A percentile compares a stretch with the other conserved stretches of the same genome.
Conservation (phyloP, 495 filamentous ascomycete genomes). For the Poronia punctata region DNA sequence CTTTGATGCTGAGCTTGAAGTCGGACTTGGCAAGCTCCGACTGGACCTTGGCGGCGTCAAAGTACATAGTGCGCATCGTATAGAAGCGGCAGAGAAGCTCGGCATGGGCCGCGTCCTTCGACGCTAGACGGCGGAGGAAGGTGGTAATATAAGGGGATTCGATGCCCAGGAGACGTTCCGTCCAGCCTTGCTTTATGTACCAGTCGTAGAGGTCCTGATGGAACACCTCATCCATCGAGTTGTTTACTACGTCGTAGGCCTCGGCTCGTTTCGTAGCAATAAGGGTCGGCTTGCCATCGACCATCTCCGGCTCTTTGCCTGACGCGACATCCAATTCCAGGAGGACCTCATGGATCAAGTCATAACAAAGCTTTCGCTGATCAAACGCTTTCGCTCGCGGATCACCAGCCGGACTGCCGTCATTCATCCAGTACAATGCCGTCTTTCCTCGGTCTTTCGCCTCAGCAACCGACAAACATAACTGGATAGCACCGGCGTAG, state of each 20-base stretch:
- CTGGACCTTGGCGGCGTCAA: constrained; percentile 81
- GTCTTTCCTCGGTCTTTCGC: constrained; percentile 78
- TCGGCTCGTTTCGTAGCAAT: constrained; percentile 73
- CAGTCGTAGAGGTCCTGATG: constrained; percentile 93
- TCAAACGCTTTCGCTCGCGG: constrained; percentile 57
- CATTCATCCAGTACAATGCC: constrained; percentile 61
- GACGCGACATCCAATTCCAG: constrained; percentile 65
- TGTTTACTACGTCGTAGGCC: constrained; percentile 79
- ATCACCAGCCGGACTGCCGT: constrained; percentile 55
- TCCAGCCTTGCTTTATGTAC: constrained; percentile 79
- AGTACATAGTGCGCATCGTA: constrained; percentile 68
- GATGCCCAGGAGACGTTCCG: constrained; percentile 73
- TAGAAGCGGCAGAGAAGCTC: constrained; percentile 93
- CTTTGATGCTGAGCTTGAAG: constrained; percentile 65
- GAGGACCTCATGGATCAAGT: constrained; percentile 71
- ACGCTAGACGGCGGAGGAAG: constrained; percentile 72
- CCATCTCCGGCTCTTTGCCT: constrained; percentile 54
- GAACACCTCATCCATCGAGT: constrained; percentile 84
- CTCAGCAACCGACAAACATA: constrained; percentile 72
- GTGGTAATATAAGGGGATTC: constrained; percentile 75
- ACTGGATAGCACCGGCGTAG: constrained; percentile 90
- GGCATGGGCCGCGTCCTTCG: constrained; percentile 62
- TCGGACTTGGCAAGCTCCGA: constrained; percentile 72
- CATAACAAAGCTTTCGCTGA: constrained; percentile 71
- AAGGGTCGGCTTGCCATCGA: constrained; percentile 71